phyloP scores from a whole-genome alignment of 169 alveolate genomes.

The Fabrea salina region DNA sequence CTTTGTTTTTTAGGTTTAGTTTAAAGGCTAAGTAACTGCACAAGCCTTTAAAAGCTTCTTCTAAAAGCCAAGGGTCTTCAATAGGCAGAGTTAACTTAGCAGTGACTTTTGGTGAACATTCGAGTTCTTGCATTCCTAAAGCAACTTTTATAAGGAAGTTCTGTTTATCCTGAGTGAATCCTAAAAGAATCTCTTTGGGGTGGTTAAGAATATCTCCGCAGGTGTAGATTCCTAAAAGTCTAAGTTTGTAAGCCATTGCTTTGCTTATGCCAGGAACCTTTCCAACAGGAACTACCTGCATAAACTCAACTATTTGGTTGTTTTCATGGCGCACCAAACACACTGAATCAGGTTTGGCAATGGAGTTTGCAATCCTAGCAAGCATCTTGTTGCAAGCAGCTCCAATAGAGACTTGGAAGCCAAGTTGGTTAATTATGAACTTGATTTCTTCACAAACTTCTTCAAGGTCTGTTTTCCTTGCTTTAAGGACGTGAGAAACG shows the following conservation, averaged over 20 bases:
- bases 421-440: neutral
- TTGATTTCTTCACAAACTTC: neutral
- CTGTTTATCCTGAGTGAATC: too few species aligned
- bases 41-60: too few species aligned
- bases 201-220: slow-evolving; percentile 20
- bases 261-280: neutral
- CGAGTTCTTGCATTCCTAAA: too few species aligned
- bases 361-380: neutral
- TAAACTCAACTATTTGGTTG: neutral
- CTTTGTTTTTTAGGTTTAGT: too few species aligned
- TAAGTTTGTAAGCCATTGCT: neutral
- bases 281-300: neutral
- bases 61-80: too few species aligned
- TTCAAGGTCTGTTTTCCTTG: neutral
- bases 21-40: too few species aligned
- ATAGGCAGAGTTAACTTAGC: too few species aligned
- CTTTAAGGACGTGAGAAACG: neutral
- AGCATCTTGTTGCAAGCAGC: neutral
- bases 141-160: too few species aligned
- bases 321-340: neutral
- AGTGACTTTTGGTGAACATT: too few species aligned
- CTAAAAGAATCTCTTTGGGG: too few species aligned
- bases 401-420: neutral
- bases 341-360: neutral
- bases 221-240: neutral